Evolutionary conservation across 2,329 filamentous ascomycete genomes (phyloP).

Genomic region (Diaporthe sp.): DNA sequence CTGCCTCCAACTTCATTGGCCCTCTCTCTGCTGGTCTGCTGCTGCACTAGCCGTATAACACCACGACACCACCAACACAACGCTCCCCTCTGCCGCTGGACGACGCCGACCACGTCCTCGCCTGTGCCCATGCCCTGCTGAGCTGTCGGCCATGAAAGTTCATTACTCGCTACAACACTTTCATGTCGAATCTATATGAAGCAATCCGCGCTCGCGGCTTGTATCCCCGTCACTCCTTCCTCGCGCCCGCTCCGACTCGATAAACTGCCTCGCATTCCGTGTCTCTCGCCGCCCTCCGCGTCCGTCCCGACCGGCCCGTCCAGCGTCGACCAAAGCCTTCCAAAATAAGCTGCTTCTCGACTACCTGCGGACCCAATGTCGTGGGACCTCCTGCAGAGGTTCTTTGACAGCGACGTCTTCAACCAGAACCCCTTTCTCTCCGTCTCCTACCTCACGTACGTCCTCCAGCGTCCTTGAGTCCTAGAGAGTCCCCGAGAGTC

Average conservation of each 20-base stretch:
- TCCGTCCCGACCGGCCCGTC: neutral
- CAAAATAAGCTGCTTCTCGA: slow-evolving; percentile 29
- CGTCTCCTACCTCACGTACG: slow-evolving; percentile 90
- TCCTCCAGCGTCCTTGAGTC: slow-evolving; percentile 47
- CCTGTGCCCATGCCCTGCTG: slow-evolving; percentile 32
- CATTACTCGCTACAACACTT: slow-evolving; percentile 45
- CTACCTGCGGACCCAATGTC: slow-evolving; percentile 68
- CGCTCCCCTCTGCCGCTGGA: neutral
- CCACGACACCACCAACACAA: slow-evolving; percentile 2
- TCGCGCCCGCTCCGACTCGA: slow-evolving; percentile 47
- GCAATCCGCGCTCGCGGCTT: slow-evolving; percentile 52
- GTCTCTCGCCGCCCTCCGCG: slow-evolving; percentile 11
- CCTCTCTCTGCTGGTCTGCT: slow-evolving; percentile 5
- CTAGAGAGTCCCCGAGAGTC: slow-evolving; percentile 30
- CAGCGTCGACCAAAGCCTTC: slow-evolving; percentile 43
- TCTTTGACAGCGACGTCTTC: slow-evolving; percentile 95
- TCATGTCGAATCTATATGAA: slow-evolving; percentile 55
- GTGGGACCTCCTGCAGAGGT: slow-evolving; percentile 90
- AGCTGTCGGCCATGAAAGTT: slow-evolving; percentile 47
- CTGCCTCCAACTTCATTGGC: slow-evolving; percentile 36
- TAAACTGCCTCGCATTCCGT: neutral
- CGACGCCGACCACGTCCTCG: slow-evolving; percentile 10
- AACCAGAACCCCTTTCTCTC: slow-evolving; percentile 91
- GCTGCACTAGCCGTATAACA: slow-evolving; percentile 23
- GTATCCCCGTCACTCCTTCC: slow-evolving; percentile 43